Evolutionary conservation across 2,329 filamentous ascomycete species (phyloP), one percentile per base, ranked within the genome.

Genomic region (Lachnellula arida): DNA sequence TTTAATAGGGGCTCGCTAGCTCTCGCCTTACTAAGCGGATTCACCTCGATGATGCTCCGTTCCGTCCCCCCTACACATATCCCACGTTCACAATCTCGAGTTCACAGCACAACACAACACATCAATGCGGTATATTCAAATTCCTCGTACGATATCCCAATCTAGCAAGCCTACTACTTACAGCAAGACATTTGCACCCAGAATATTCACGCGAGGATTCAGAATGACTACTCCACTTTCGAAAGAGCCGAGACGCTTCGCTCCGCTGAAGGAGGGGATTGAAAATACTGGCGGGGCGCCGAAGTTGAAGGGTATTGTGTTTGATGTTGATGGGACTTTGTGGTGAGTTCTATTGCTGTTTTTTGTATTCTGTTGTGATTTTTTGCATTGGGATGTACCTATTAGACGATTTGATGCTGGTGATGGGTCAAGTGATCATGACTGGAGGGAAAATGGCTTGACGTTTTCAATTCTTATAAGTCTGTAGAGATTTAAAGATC

Each of bases 311-410:
- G 85, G 85, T 3, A 74, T 87, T 1, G 79, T 97, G 14, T 97
- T 97, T 73, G 93, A 99, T 74, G 89, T 99, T 60, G 93, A 99
- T 72, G 93, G 93, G 3, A 99, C 93, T 23, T 74, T 97, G 58
- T 97, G 88, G 92, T 95, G 74, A 75, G 85, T 77, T 42, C 56
- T 46, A 7, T 9, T 55, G 43, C 49, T 35, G 14, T 14, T 25
- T 43, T 46, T 46, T 28, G 37, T 59, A 28, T 34, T 40, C 12
- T 53, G 11, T 35, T 19, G 40, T 35, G 19, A 8, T 17, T 9
- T 15, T 42, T 23, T n/a, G 23, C 6, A 32, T 22, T 35, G 42
- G 17, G 19, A 15, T 8, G 22, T 32, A 32, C 28, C 28, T 32
- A 32, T 32, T 43, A 43, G 15, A 9, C 2, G 6, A 17, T 3